Evolutionary conservation across 495 filamentous ascomycete genomes (phyloP).

Genomic region (Poronia punctata): DNA sequence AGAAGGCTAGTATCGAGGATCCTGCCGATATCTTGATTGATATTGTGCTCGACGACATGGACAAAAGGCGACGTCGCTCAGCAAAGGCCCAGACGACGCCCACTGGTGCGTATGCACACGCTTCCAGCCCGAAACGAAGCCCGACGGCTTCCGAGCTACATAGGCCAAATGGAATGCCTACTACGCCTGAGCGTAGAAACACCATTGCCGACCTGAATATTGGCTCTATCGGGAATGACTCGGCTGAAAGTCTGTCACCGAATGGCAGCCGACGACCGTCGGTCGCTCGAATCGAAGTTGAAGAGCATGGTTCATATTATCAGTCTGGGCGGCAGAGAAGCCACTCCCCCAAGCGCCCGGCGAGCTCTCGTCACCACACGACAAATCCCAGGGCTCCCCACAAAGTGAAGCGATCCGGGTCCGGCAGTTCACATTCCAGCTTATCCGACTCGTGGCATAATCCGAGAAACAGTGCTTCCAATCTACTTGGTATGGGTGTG

Average conservation of each 20-base stretch:
- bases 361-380: constrained; percentile 64
- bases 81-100: constrained; percentile 79
- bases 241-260: constrained; percentile 24
- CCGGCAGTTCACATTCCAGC: constrained; percentile 87
- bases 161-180: constrained; percentile 53
- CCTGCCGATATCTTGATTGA: constrained; percentile 82
- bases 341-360: constrained; percentile 69
- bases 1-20: constrained; percentile 80
- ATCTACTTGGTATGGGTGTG: constrained; percentile 55
- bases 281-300: constrained; percentile 30
- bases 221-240: constrained; percentile 39
- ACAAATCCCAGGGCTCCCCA: constrained; percentile 53
- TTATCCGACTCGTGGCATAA: constrained; percentile 62
- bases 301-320: constrained; percentile 29
- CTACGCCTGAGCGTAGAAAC: constrained; percentile 52
- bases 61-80: constrained; percentile 78
- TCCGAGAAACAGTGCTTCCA: constrained; percentile 60
- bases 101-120: constrained; percentile 54
- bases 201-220: constrained; percentile 38
- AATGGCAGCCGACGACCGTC: constrained; percentile 35
- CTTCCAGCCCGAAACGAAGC: constrained; percentile 51
- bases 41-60: constrained; percentile 93
- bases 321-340: constrained; percentile 55
- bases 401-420: constrained; percentile 76
- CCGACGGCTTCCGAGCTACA: constrained; percentile 53